These are phyloP conservation scores for Metarhizium album DNA, from an alignment of 2,329 filamentous ascomycete species.

Conservation along the genomic window DNA sequence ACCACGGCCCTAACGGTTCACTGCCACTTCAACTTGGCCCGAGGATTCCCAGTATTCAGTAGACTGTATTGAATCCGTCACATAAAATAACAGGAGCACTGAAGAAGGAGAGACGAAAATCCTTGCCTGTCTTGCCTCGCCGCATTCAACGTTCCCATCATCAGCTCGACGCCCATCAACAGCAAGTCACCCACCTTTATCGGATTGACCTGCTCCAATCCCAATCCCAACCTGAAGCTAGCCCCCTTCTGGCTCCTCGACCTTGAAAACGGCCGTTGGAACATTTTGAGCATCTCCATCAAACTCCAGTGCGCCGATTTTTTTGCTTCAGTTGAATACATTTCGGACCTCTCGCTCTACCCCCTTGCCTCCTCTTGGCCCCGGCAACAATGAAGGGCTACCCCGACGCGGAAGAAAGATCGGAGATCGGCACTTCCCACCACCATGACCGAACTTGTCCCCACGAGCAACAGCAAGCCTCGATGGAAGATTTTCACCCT, in stretches of 20 bases:
- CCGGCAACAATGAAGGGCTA: constrained; percentile 18
- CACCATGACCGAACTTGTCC: constrained; percentile 16
- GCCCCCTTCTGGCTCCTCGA: background rate
- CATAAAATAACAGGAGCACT: background rate
- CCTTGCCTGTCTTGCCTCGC: background rate
- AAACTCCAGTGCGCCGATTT: no score
- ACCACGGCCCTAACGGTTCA: background rate
- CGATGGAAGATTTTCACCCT: constrained; percentile 8
- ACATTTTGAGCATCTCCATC: no score
- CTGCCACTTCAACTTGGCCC: background rate
- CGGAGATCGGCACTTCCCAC: constrained; percentile 21
- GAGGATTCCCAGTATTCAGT: background rate
- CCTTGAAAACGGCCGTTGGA: no score
- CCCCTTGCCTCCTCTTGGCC: no score
- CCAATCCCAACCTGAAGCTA: background rate
- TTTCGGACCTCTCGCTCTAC: background rate
- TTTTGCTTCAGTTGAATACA: no score
- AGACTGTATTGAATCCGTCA: background rate
- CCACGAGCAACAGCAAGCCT: constrained; percentile 15
- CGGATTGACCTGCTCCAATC: background rate
- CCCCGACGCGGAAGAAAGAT: constrained; percentile 23
- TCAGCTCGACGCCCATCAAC: background rate
- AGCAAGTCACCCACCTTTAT: background rate
- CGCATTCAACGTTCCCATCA: background rate
- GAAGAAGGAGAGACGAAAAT: background rate